These are phyloP conservation scores for Ulota crispa DNA, from an alignment of 225 moss, liverwort and hornwort species.

Conservation along the genomic window DNA sequence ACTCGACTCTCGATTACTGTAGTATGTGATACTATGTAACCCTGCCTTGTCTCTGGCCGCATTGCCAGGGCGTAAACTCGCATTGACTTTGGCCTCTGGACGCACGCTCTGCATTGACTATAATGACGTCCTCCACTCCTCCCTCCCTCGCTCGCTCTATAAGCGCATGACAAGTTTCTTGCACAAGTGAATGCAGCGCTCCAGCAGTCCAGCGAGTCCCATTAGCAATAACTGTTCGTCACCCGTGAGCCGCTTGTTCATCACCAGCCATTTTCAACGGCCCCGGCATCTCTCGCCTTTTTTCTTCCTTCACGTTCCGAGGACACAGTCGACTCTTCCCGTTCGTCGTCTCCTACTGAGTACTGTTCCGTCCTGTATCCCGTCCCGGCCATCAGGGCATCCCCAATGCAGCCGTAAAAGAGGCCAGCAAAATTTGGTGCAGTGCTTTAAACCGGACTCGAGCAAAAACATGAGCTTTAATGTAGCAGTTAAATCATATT, in stretches of 20 bases:
- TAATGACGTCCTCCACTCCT: background rate
- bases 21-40: too few relatives aligned
- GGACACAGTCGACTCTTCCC: background rate
- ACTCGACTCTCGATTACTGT: background rate
- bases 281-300: constrained; percentile 1
- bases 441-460: too few relatives aligned
- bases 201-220: constrained; percentile 6
- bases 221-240: constrained; percentile 9
- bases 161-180: constrained; percentile 24
- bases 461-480: too few relatives aligned
- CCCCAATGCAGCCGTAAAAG: too few relatives aligned
- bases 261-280: constrained; percentile 8
- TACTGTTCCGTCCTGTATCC: background rate
- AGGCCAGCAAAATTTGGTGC: too few relatives aligned
- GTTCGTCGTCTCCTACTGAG: background rate
- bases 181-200: constrained; percentile 18
- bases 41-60: too few relatives aligned
- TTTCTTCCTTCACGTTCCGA: background rate
- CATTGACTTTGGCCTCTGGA: constrained; percentile 39
- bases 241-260: constrained; percentile 8
- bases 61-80: constrained; percentile 17
- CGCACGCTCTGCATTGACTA: constrained; percentile 37
- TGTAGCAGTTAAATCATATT: too few relatives aligned
- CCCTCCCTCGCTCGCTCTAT: background rate
- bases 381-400: background rate